These are phyloP conservation scores for Xylariomycetidae sp. DNA, from an alignment of 2,329 filamentous ascomycete species.

Conservation along the genomic window DNA sequence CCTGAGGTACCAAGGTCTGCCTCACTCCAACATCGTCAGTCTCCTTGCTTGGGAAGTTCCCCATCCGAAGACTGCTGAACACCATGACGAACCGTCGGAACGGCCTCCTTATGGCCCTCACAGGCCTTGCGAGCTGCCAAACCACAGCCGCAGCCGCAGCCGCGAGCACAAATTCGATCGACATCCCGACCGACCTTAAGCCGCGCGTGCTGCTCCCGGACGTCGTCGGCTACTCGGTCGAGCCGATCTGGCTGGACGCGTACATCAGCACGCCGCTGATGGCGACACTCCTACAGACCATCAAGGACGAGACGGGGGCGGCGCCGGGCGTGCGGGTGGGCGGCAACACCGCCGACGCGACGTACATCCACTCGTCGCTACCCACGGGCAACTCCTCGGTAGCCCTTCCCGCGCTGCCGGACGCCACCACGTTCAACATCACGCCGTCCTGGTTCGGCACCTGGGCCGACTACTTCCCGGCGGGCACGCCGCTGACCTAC, in stretches of 20 bases:
- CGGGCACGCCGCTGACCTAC: slow-evolving; percentile 26
- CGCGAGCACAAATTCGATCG: slow-evolving; percentile 11
- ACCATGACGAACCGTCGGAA: too few species aligned
- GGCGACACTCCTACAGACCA: slow-evolving; percentile 19
- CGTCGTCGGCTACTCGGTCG: slow-evolving; percentile 29
- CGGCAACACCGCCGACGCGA: slow-evolving; percentile 30
- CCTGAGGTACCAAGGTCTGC: too few species aligned
- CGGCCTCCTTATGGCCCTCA: slow-evolving; percentile 3
- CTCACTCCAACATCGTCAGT: too few species aligned
- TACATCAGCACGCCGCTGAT: slow-evolving; percentile 24
- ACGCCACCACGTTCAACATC: slow-evolving; percentile 24
- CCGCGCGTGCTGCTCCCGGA: slow-evolving; percentile 22
- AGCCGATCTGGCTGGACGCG: slow-evolving; percentile 28
- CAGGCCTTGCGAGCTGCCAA: slow-evolving; percentile 5
- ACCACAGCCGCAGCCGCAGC: slow-evolving; percentile 3
- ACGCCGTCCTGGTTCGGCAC: slow-evolving; percentile 27
- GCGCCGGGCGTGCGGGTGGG: slow-evolving; percentile 27
- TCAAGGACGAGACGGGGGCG: slow-evolving; percentile 24
- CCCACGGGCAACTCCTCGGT: slow-evolving; percentile 20
- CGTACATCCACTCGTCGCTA: slow-evolving; percentile 22
- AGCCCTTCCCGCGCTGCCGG: slow-evolving; percentile 17
- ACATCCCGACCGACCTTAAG: slow-evolving; percentile 19
- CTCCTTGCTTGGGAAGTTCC: too few species aligned
- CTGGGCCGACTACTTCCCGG: slow-evolving; percentile 27
- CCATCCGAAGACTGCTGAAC: too few species aligned